These are phyloP conservation scores for Apophysomyces variabilis DNA, from an alignment of 371 early-diverging fungal genomes.

Conservation along the genomic window DNA sequence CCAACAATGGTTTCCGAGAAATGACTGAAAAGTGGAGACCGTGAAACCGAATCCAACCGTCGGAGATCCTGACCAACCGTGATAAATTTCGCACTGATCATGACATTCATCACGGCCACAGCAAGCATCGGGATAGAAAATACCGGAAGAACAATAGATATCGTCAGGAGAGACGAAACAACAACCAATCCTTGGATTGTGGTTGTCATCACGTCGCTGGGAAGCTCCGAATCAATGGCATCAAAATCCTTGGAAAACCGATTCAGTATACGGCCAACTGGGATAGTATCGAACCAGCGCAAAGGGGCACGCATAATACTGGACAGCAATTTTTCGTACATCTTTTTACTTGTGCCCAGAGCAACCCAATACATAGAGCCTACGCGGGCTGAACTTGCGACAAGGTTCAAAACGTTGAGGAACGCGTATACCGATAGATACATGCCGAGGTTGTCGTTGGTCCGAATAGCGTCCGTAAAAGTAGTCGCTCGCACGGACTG, in stretches of 20 bases:
- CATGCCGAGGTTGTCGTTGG: conserved; percentile 35
- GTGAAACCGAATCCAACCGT: conserved; percentile 77
- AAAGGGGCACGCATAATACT: conserved; percentile 68
- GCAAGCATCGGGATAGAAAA: conserved; percentile 54
- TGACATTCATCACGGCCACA: conserved; percentile 50
- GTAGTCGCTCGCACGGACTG: too few relatives aligned
- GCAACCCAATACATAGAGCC: conserved; percentile 52
- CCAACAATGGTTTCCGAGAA: conserved; percentile 75
- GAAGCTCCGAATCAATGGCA: conserved; percentile 53
- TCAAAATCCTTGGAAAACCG: conserved; percentile 69
- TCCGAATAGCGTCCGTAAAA: not conserved
- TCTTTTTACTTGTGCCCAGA: conserved; percentile 46
- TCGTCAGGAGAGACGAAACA: conserved; percentile 64
- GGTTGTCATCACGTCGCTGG: conserved; percentile 55
- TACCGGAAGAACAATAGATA: conserved; percentile 61
- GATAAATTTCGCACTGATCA: conserved; percentile 68
- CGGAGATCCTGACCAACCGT: conserved; percentile 76
- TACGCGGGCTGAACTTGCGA: conserved; percentile 39
- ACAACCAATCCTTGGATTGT: conserved; percentile 56
- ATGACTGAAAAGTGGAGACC: conserved; percentile 79
- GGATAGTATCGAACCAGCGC: conserved; percentile 89
- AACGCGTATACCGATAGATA: conserved; percentile 49
- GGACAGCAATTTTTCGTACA: conserved; percentile 56
- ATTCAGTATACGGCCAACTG: conserved; percentile 86
- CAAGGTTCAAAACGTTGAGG: conserved; percentile 40